Evolutionary conservation across 306 rosid genomes (phyloP), one percentile per base, ranked within the genome.

Genomic region (Purshia tridentata): DNA sequence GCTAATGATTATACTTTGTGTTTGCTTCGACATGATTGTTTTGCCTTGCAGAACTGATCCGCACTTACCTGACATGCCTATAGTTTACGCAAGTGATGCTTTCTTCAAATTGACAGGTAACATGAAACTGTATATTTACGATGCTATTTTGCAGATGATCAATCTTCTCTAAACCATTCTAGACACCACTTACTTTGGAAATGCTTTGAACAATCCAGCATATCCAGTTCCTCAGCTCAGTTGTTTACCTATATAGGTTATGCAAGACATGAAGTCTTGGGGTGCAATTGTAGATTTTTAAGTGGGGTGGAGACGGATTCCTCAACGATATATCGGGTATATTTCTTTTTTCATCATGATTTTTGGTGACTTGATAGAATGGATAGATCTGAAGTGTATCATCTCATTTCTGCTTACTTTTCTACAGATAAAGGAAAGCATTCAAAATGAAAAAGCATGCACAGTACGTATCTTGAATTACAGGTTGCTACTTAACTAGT

Each of bases 381-480:
- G 59, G 40, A 70, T 72, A 15, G 39, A n/a, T 50, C 53, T 20
- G 9, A 20, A 44, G 53, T 44, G 53, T 12, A 29, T 51, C 47
- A 72, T 44, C 56, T 37, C 76, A 45, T 45, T 49, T 54, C 78
- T 68, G 46, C 69, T 70, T 48, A 23, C 65, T 79, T 78, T 76
- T 81, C 44, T 76, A 44, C 89, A 95, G 99, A 86, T 95, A 77
- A 84, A 85, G 85, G 96, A 91, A 77, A 87, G 89, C 84, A 68
- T 95, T 81, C 77, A 74, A 78, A 48, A 69, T 60, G 86, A 88
- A 68, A 90, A 77, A 82, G 86, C 94, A 69, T 87, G 98, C 87
- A 91, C 99, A 74, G 94, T 91, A 80, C 93, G 86, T 85, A 85
- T 91, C 79, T 88, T 95, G 90, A 95, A 88, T 88, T 95, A 91